Base-by-base conservation (phyloP, 1,284 basidiomycete species). In the Ceratobasidium sp. region DNA sequence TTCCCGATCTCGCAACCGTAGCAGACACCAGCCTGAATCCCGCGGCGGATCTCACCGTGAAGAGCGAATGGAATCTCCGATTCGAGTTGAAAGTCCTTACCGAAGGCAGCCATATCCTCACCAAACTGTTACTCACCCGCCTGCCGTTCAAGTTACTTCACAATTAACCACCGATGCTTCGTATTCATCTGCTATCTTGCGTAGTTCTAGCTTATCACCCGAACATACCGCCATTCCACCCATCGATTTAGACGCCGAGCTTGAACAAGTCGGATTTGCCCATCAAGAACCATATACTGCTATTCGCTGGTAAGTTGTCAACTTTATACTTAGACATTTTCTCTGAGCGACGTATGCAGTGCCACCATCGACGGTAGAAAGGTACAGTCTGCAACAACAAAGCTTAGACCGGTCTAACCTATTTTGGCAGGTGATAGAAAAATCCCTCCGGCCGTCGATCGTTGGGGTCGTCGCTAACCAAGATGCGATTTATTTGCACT, bases 261-360 rank as follows among this genome's bases (percentile, higher is more conserved):
- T 43, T 17, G 37, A 22, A 5, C 34, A 62, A 43, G 37, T 43
- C 40, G 22, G 34, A 43, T 62, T 62, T 22, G 34, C 22, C 13
- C 46, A 66, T 49, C 64, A 34, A 49, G 64, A 46, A 34, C 8
- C 19, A 25, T 66, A 66, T 32, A 66, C 64, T 8, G 29, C n/a
- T 25, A 46, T 66, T 46, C 64, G 46, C 22, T 49, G 64, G 64
- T 66, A 29, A 51, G 44, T 49, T 29, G 15, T 2, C 1, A 34
- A 13, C 19, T 19, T 15, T 3, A 19, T 29, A 8, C 59, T 3
- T 62, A 43, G 17, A 29, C 13, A 0, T n/a, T 8, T 40, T 32
- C 0, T 22, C 44, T 66, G 43, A 66, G 29, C 9, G 15, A 17
- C 37, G 2, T 29, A 15, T 32, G 7, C 29, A 66, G 64, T 22